phyloP scores from a whole-genome alignment of 148 eudicot genomes.

The Vaccinium darrowii region DNA sequence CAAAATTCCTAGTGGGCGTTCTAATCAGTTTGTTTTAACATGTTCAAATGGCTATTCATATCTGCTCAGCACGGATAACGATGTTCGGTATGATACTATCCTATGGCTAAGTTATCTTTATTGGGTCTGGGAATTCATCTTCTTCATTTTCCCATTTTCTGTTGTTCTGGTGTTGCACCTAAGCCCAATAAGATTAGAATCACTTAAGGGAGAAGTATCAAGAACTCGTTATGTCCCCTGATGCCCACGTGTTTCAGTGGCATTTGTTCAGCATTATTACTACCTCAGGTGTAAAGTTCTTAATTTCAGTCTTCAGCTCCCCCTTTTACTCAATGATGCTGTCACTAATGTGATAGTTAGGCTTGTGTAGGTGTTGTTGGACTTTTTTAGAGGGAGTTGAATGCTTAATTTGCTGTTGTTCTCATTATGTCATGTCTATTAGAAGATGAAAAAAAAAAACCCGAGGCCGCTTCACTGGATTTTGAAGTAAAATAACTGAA shows the following conservation, averaged over 20 bases:
- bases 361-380: background rate
- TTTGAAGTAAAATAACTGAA: background rate
- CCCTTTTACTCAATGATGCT: background rate
- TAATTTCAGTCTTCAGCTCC: background rate
- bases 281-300: background rate
- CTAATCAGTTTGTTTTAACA: slow-evolving; percentile 75
- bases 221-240: background rate
- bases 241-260: background rate
- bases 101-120: background rate
- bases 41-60: slow-evolving; percentile 76
- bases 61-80: slow-evolving; percentile 66
- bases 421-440: background rate
- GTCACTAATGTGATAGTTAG: background rate
- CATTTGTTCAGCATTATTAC: background rate
- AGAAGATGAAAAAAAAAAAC: too few relatives aligned
- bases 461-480: background rate
- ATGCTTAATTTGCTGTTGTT: background rate
- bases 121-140: background rate
- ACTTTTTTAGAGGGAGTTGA: background rate
- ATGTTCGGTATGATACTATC: slow-evolving; percentile 51
- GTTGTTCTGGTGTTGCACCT: background rate
- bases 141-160: background rate
- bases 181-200: background rate
- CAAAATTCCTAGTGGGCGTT: slow-evolving; percentile 78
- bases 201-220: background rate